Percentiles rank a stretch among this genome's conserved stretches.
phyloP scores from a whole-genome alignment of 2,329 filamentous ascomycete species.

The Colletotrichum theobromicola region DNA sequence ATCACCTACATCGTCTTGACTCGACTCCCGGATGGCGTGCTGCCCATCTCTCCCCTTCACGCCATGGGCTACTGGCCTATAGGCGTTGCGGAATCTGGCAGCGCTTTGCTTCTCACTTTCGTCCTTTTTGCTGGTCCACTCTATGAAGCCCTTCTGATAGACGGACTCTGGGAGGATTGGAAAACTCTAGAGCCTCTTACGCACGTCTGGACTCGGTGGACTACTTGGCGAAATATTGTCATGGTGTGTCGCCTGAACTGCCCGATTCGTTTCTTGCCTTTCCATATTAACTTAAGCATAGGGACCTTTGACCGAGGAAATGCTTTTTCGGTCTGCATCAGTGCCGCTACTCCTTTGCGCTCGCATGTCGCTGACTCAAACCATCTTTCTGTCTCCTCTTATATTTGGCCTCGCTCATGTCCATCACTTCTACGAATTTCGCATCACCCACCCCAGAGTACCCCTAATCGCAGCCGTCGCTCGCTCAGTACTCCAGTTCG shows the following conservation, averaged over 20 bases:
- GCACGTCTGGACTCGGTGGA: slow-evolving; percentile 74
- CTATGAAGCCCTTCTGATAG: slow-evolving; percentile 78
- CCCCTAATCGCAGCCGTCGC: slow-evolving; percentile 67
- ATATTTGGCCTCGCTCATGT: slow-evolving; percentile 93
- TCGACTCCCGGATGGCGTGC: slow-evolving; percentile 43
- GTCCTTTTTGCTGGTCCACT: slow-evolving; percentile 85
- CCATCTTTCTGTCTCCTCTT: slow-evolving; percentile 82
- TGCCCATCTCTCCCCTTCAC: slow-evolving; percentile 62
- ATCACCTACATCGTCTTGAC: slow-evolving; percentile 70
- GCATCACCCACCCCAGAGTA: slow-evolving; percentile 76
- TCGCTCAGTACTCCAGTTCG: slow-evolving; percentile 82
- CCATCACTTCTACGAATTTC: slow-evolving; percentile 96
- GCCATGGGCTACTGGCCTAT: slow-evolving; percentile 84
- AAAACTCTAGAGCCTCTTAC: slow-evolving; percentile 57
- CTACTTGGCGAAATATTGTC: slow-evolving; percentile 84
- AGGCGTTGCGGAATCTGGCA: slow-evolving; percentile 66
- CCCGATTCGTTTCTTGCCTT: background rate
- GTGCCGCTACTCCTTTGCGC: slow-evolving; percentile 83
- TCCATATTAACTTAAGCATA: slow-evolving; percentile 32
- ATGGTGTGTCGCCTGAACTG: slow-evolving; percentile 56
- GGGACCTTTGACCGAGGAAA: slow-evolving; percentile 90
- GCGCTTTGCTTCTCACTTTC: slow-evolving; percentile 72
- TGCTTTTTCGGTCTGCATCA: slow-evolving; percentile 89
- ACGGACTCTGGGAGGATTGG: slow-evolving; percentile 73
- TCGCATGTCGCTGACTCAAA: slow-evolving; percentile 57